These are phyloP conservation scores for Fraxinus sp. DNA, from an alignment of 305 asterid species.

Conservation along the genomic window DNA sequence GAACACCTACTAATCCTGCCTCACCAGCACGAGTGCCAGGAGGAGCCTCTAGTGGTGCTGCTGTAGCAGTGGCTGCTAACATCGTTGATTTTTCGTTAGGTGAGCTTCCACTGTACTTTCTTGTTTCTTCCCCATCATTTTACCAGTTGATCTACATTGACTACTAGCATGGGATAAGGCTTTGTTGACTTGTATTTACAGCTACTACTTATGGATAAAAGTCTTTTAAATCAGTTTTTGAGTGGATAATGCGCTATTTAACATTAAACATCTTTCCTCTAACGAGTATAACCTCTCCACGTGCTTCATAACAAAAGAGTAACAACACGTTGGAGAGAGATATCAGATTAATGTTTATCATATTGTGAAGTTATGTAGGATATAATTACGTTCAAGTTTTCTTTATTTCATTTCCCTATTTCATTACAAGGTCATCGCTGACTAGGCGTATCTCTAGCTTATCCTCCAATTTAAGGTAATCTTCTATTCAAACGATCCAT, in stretches of 20 bases:
- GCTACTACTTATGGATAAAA: neutral
- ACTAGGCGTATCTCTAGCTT: neutral
- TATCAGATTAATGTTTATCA: neutral
- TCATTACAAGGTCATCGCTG: neutral
- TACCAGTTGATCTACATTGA: neutral
- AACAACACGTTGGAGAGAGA: neutral
- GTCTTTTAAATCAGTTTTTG: neutral
- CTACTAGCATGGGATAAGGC: neutral
- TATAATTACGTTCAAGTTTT: neutral
- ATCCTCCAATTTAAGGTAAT: neutral
- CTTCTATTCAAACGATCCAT: neutral
- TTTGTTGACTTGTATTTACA: neutral
- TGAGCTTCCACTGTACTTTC: conserved; percentile 32
- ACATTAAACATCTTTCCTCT: neutral
- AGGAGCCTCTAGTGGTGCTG: conserved; percentile 98
- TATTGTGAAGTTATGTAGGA: neutral
- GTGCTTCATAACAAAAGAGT: neutral
- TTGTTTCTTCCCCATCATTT: neutral
- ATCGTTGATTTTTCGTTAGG: conserved; percentile 94
- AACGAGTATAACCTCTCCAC: neutral
- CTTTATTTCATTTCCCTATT: neutral
- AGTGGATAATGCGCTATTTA: neutral
- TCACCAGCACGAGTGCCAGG: conserved; percentile 77
- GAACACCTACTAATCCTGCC: conserved; percentile 86
- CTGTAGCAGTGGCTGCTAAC: conserved; percentile 89